Base-by-base conservation (phyloP, 2,329 filamentous ascomycete genomes). In the Bipolaris oryzae region DNA sequence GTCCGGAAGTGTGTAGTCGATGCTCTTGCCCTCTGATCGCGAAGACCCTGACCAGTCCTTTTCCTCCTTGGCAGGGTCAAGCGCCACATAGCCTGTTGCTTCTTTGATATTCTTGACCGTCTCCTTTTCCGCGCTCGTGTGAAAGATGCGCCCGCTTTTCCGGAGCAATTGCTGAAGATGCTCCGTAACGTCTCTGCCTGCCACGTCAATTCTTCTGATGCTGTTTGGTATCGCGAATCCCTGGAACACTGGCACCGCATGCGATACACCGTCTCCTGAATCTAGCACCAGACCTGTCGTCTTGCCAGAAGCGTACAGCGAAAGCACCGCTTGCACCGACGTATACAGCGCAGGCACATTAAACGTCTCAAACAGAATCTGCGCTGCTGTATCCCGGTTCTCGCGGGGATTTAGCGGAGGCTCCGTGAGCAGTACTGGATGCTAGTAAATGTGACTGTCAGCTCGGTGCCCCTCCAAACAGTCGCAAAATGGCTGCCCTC, bases 101-200 rank as follows among this genome's bases (percentile, higher is more conserved):
- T 99, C 95, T 81, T 99, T 99, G 80, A 99, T 97, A 77, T 92
- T 85, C 64, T 94, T 87, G 55, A 99, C 95, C n/a, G 97, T 92
- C 79, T 99, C 95, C 81, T 99, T 99, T 82, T 99, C 95, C 11
- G 95, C 95, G 74, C 92, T 97, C 16, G 95, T 99, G 79, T 98
- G 94, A 76, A 99, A 96, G 16, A 97, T 87, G 74, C 95, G 92
- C 47, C 95, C 95, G 68, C 88, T 91, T 82, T 97, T 98, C 71
- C 95, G 86, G 66, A 99, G 82, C 67, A 98, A 80, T 58, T 89
- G 88, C 78, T 99, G 95, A 79, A 99, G 82, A 74, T 99, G 88
- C 77, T 99, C 95, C 44, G 95, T 99, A 18, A 99, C 92, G 77
- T 99, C 95, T 69, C 95, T 86, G 25, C 95, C 95, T 11, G 95